Base-by-base conservation (phyloP, 2,329 filamentous ascomycete species). In the Nemania bipapillata region DNA sequence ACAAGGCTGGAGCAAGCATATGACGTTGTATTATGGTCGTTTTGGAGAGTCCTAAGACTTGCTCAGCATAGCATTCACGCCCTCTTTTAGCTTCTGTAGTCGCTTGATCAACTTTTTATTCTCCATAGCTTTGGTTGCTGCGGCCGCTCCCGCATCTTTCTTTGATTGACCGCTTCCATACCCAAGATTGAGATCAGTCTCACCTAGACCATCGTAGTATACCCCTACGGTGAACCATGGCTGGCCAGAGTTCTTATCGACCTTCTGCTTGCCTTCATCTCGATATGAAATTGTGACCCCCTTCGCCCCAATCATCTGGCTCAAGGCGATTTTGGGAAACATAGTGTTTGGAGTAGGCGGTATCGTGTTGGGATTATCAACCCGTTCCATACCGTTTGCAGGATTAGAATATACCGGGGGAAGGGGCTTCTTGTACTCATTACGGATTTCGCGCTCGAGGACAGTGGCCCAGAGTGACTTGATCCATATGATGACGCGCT, bases 401-500 rank as follows among this genome's bases (percentile, higher is more conserved):
- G 47, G 20, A 42, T 55, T 73, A 72, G 24, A 76, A 72, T 32
- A 72, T 69, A 49, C 73, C 59, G 22, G 47, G 32, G 35, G 2
- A 22, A 54, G n/a, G 9, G 53, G 30, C 26, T 52, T 57, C 49
- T 63, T 79, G 63, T 61, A 76, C 72, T 83, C 83, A 42, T 79
- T 73, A 20, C 75, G 76, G 49, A 91, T 87, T 30, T 90, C 84
- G 26, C 86, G 80, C 30, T 82, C 77, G 42, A 96, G 80, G 4
- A 87, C 88, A 54, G 84, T 87, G 3, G 86, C 86, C 93, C 94
- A 97, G 0, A 97, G 82, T 7, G 85, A 81, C 58, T 88, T 90
- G 53, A 97, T 81, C 93, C 94, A 98, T 15, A 84, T 78, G 59
- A 90, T 85, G 1, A 87, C 90, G 1, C 83, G 84, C 7, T 79